These are phyloP conservation scores for Fusarium subtropicale DNA, from an alignment of 2,329 filamentous ascomycete genomes.

Conservation along the genomic window DNA sequence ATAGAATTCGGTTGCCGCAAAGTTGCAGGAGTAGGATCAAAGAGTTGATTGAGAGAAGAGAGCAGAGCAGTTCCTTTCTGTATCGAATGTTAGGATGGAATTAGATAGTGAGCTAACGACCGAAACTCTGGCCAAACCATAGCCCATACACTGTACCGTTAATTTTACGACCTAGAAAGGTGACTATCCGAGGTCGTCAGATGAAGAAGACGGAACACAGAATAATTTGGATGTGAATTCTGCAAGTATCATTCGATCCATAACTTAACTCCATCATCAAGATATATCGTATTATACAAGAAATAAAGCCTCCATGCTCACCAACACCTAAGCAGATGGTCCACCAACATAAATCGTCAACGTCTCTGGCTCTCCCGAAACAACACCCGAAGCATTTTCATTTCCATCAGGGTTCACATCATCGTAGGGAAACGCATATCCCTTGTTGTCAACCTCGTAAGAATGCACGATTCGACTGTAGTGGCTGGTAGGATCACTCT, in stretches of 20 bases:
- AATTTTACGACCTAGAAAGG: no score
- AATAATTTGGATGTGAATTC: no score
- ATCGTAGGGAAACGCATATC: conserved; percentile 76
- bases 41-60: not conserved
- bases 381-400: conserved; percentile 60
- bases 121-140: no score
- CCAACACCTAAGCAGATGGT: conserved; percentile 12
- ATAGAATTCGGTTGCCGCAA: no score
- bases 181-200: no score
- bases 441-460: conserved; percentile 67
- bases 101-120: not conserved
- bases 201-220: no score
- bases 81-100: not conserved
- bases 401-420: conserved; percentile 71
- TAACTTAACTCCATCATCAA: not conserved
- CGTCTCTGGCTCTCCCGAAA: conserved; percentile 44
- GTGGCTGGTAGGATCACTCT: conserved; percentile 60
- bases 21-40: not conserved
- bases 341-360: conserved; percentile 48
- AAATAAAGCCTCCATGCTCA: not conserved
- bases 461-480: conserved; percentile 71
- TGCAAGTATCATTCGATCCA: not conserved
- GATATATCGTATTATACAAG: conserved; percentile 3
- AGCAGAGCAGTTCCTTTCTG: no score
- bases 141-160: no score